A percentile compares a stretch with the other conserved stretches of the same genome.
Evolutionary conservation across 306 rosid genomes (phyloP).

Genomic region (Trichosanthes truncata): DNA sequence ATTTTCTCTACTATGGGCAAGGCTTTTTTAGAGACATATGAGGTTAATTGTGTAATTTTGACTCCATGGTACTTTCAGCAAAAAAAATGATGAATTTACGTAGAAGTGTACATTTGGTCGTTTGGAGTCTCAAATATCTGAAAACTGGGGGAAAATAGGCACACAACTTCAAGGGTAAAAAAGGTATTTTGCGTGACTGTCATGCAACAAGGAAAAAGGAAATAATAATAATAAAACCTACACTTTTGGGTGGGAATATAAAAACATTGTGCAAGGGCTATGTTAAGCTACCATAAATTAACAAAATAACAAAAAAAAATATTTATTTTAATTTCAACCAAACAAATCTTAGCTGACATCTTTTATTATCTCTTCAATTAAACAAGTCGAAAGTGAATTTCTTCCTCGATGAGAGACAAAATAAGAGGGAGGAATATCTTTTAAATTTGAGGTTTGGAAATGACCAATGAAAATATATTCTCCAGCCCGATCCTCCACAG

Average conservation of each 20-base stretch:
- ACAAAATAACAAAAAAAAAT: neutral
- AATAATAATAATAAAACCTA: neutral
- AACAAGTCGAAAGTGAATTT: neutral
- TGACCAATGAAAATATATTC: neutral
- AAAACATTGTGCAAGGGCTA: neutral
- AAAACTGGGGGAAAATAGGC: too few relatives aligned
- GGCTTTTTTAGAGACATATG: too few relatives aligned
- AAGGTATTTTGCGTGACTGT: neutral
- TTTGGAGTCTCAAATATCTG: too few relatives aligned
- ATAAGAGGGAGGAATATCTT: neutral
- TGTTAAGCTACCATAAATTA: too few relatives aligned
- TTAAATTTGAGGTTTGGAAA: neutral
- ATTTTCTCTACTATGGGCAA: too few relatives aligned
- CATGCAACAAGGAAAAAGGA: too few relatives aligned
- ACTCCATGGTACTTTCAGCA: neutral
- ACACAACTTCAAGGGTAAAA: neutral
- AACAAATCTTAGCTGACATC: neutral
- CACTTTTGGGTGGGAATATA: neutral
- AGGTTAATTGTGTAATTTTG: neutral
- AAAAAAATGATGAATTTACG: too few relatives aligned
- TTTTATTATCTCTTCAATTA: neutral
- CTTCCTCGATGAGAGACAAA: neutral
- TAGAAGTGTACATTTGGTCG: too few relatives aligned
- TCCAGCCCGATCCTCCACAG: neutral
- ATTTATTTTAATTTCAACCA: neutral